Percentiles rank a stretch among this genome's conserved stretches.
Conservation (phyloP, 768 basidiomycete species). For the Hemileccinum impolitum region DNA sequence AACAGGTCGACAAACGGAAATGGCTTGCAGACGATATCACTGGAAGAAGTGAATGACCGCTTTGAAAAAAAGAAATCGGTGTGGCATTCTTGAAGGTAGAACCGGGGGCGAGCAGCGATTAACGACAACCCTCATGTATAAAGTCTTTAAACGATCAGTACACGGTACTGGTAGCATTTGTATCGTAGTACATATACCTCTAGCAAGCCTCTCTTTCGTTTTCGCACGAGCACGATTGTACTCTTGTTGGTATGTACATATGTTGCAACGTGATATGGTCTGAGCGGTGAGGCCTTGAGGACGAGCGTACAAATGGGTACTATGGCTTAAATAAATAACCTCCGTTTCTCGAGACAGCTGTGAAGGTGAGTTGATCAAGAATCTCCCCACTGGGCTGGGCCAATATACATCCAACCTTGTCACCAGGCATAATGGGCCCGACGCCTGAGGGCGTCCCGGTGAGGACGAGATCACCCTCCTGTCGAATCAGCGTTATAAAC, state of each 20-base stretch:
- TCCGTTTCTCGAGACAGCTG: constrained; percentile 60
- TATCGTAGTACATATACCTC: no score
- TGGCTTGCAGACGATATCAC: constrained; percentile 27
- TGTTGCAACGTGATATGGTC: no score
- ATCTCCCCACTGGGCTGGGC: constrained; percentile 50
- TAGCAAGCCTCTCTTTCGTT: no score
- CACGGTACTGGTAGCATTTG: no score
- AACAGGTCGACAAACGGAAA: constrained; percentile 17
- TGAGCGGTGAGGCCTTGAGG: no score
- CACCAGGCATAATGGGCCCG: constrained; percentile 71
- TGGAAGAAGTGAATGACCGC: constrained; percentile 23
- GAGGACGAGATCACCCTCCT: constrained; percentile 91
- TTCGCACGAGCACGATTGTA: no score
- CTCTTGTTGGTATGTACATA: no score
- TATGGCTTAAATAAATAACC: constrained; percentile 56
- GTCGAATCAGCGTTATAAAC: neutral
- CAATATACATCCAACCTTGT: constrained; percentile 73
- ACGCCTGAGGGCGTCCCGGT: constrained; percentile 94
- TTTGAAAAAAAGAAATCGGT: constrained; percentile 15
- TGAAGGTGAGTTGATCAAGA: constrained; percentile 62
- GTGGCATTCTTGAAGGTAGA: constrained; percentile 14
- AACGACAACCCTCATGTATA: neutral
- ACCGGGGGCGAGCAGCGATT: no score
- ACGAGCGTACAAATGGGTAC: neutral
- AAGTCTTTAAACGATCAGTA: no score